These are phyloP conservation scores for Rhizodiscina lignyota DNA, from an alignment of 495 filamentous ascomycete genomes.

Conservation along the genomic window DNA sequence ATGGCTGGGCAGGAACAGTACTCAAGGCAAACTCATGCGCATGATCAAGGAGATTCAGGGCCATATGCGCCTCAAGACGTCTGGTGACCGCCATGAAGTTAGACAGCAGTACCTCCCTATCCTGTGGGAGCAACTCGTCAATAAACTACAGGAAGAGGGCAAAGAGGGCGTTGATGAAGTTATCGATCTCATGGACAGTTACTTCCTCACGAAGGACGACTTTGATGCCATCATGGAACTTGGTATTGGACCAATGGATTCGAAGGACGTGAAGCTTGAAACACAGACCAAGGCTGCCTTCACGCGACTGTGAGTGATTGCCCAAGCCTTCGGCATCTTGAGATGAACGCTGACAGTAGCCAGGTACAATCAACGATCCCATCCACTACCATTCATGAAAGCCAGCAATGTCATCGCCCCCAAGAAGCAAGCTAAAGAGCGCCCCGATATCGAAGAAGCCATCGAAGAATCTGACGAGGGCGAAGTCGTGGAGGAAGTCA, in stretches of 20 bases:
- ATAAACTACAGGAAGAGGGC: conserved; percentile 26
- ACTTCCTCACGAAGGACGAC: conserved; percentile 91
- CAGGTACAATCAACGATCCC: conserved; percentile 72
- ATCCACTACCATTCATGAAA: conserved; percentile 94
- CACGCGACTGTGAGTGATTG: conserved; percentile 50
- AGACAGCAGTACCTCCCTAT: conserved; percentile 85
- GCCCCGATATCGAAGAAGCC: conserved; percentile 89
- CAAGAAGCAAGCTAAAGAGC: conserved; percentile 51
- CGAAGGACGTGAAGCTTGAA: conserved; percentile 59
- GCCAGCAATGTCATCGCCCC: conserved; percentile 55
- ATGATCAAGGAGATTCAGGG: conserved; percentile 89
- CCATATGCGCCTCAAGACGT: conserved; percentile 84
- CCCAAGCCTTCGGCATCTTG: too few relatives aligned
- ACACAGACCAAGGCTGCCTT: conserved; percentile 76
- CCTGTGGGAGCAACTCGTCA: conserved; percentile 70
- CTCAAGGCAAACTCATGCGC: conserved; percentile 66
- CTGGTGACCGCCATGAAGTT: conserved; percentile 87
- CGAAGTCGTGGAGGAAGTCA: conserved; percentile 41
- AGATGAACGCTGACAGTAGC: not conserved
- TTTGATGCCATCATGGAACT: conserved; percentile 86
- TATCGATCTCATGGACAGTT: conserved; percentile 90
- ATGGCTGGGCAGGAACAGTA: conserved; percentile 94
- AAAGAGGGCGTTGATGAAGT: conserved; percentile 23
- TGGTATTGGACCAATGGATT: conserved; percentile 67
- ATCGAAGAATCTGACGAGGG: conserved; percentile 81